A percentile compares a stretch with the other conserved stretches of the same genome.
Conservation (phyloP, 2,329 filamentous ascomycete genomes). For the Aspergillus unguis region DNA sequence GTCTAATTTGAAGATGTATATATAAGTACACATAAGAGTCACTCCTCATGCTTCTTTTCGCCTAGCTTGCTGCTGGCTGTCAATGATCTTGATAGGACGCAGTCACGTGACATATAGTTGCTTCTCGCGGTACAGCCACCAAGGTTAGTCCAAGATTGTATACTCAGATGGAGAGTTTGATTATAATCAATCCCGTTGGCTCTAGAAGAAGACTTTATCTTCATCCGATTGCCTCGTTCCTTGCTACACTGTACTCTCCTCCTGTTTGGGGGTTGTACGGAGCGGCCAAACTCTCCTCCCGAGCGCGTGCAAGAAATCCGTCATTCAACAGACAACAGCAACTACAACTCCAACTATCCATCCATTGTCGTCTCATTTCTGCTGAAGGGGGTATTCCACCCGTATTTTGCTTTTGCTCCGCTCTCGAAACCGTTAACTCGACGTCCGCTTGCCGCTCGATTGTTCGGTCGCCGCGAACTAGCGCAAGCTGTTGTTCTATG, state of each 20-base stretch:
- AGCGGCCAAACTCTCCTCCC: constrained; percentile 10
- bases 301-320: constrained; percentile 5
- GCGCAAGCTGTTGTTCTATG: constrained; percentile 1
- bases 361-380: background rate
- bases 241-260: too few species aligned
- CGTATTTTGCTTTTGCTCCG: background rate
- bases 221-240: too few species aligned
- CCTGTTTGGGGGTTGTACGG: background rate
- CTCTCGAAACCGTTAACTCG: background rate
- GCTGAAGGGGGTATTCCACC: background rate
- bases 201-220: background rate
- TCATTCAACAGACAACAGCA: constrained; percentile 3
- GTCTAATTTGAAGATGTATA: background rate
- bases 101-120: background rate
- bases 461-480: background rate
- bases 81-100: too few species aligned
- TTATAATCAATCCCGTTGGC: too few species aligned
- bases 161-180: too few species aligned
- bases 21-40: background rate
- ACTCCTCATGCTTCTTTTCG: background rate
- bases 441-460: background rate
- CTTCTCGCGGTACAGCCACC: too few species aligned
- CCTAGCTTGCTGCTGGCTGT: too few species aligned
- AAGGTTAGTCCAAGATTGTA: too few species aligned
- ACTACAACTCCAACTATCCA: constrained; percentile 1